Percentiles rank a stretch among this genome's conserved stretches.
These are phyloP conservation scores for Flaveria ramosissima DNA, from an alignment of 129 eudicot species.

Conservation along the genomic window DNA sequence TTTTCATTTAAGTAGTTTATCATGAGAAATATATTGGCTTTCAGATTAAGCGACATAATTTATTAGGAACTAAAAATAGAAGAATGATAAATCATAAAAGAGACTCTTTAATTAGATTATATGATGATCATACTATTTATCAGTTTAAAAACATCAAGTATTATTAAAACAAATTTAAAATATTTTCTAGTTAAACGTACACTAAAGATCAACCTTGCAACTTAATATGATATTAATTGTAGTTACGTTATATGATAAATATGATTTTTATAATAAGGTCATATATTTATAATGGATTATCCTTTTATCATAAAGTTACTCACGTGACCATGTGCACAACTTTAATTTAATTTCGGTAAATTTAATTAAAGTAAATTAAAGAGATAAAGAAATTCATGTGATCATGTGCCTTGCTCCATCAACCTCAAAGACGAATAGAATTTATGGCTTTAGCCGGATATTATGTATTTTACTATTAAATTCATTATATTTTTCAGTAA, in stretches of 20 bases:
- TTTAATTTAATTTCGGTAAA: conserved; percentile 15
- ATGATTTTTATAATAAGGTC: neutral
- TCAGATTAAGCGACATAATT: neutral
- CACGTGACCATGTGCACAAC: conserved; percentile 42
- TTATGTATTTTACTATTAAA: neutral
- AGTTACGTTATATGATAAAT: neutral
- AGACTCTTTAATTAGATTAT: no score
- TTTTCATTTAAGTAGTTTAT: neutral
- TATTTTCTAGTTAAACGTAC: conserved; percentile 1
- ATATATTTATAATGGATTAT: neutral
- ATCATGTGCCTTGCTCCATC: conserved; percentile 49
- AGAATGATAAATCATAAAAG: no score
- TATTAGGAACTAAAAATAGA: no score
- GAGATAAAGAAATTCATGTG: conserved; percentile 29
- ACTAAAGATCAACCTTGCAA: conserved; percentile 19
- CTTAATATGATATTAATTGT: neutral
- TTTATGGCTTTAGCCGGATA: conserved; percentile 13
- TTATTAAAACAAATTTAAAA: conserved; percentile 16
- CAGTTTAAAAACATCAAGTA: neutral
- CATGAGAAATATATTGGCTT: neutral
- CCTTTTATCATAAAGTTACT: conserved; percentile 33
- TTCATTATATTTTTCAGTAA: neutral
- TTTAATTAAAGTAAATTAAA: conserved; percentile 8
- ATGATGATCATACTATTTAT: no score
- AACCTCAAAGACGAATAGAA: conserved; percentile 32